Percentiles rank a stretch among this genome's conserved stretches.
Evolutionary conservation across 352 stramenopile genomes (phyloP).

Genomic region (Phytopythium ostracodes): DNA sequence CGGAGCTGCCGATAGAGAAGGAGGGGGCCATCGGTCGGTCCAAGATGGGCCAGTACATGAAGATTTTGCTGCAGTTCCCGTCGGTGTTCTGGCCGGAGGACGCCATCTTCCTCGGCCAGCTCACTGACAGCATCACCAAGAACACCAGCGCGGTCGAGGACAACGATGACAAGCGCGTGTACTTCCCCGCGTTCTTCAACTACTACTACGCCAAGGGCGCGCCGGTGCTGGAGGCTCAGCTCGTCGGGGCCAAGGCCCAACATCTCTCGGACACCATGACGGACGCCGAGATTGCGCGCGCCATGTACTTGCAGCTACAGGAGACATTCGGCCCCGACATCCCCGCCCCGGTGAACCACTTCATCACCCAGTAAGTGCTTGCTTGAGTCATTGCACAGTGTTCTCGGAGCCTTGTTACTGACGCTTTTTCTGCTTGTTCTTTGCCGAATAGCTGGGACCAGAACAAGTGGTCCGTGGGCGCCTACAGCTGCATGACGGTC

Average conservation of each 20-base stretch:
- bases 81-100: constrained; percentile 54
- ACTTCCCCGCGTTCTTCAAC: constrained; percentile 63
- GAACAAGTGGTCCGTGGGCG: constrained; percentile 45
- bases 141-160: background rate
- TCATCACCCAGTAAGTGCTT: constrained; percentile 39
- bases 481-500: constrained; percentile 65
- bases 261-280: constrained; percentile 33
- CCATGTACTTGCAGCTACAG: constrained; percentile 41
- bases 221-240: constrained; percentile 50
- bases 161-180: constrained; percentile 16
- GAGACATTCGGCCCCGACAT: constrained; percentile 38
- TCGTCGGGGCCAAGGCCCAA: constrained; percentile 39
- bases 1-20: constrained; percentile 38
- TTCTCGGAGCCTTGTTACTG: background rate
- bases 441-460: constrained; percentile 43
- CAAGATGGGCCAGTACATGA: constrained; percentile 73
- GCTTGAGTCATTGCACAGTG: background rate
- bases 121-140: constrained; percentile 11
- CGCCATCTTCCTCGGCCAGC: constrained; percentile 38
- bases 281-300: constrained; percentile 37
- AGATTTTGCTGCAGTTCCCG: constrained; percentile 66
- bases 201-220: constrained; percentile 47
- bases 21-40: constrained; percentile 37
- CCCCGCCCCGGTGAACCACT: constrained; percentile 31
- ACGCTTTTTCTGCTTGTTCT: background rate